A percentile compares a stretch with the other conserved stretches of the same genome.
These are phyloP conservation scores for Termitomyces sp. DNA, from an alignment of 768 basidiomycete genomes.

Conservation along the genomic window DNA sequence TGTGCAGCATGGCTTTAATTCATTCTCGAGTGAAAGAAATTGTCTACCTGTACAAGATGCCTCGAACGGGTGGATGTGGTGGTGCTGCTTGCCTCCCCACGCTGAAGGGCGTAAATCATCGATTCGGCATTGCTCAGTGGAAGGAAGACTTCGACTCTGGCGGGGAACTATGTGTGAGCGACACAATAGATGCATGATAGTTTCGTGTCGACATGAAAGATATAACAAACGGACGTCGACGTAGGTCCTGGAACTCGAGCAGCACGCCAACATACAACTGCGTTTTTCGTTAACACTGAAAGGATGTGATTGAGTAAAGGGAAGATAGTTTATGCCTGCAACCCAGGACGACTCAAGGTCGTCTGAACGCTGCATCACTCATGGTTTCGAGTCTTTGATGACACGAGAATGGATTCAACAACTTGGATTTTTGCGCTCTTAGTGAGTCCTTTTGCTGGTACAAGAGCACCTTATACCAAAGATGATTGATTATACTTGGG, in stretches of 20 bases:
- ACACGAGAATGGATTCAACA: background rate
- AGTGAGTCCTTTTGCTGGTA: background rate
- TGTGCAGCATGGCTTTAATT: conserved; percentile 95
- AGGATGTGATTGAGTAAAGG: background rate
- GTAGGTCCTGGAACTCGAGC: background rate
- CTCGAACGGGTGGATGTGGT: conserved; percentile 84
- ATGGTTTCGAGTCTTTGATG: background rate
- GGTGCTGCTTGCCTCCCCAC: conserved; percentile 71
- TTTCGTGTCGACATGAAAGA: background rate
- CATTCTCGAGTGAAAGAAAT: conserved; percentile 94
- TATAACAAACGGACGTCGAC: background rate
- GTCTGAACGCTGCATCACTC: background rate
- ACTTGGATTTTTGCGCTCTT: background rate
- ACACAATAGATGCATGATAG: conserved; percentile 35
- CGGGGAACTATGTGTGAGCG: conserved; percentile 24
- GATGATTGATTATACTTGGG: background rate
- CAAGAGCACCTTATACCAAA: background rate
- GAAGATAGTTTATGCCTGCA: background rate
- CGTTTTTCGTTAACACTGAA: background rate
- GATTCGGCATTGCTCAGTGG: conserved; percentile 76
- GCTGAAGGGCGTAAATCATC: conserved; percentile 86
- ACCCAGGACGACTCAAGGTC: background rate
- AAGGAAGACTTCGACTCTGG: conserved; percentile 20
- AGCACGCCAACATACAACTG: background rate
- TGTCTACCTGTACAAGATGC: conserved; percentile 69